These are phyloP conservation scores for Saturnispora zaruensis DNA, from an alignment of 805 yeast species.

Conservation along the genomic window DNA sequence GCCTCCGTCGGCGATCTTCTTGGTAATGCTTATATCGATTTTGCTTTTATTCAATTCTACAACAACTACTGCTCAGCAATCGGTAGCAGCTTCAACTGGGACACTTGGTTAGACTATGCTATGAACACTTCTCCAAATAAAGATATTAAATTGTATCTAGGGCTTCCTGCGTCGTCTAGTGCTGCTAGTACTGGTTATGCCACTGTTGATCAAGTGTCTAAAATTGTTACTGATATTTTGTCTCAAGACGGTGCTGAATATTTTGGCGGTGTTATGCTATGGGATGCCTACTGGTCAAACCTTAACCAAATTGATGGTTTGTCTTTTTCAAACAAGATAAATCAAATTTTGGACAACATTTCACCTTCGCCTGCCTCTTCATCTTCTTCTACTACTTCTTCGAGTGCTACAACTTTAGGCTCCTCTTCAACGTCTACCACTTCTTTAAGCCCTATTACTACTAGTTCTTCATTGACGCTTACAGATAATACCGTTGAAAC, in stretches of 20 bases:
- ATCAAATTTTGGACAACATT: conserved; percentile 10
- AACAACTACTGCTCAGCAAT: conserved; percentile 68
- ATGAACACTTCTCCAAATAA: conserved; percentile 50
- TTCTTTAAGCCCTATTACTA: conserved; percentile 9
- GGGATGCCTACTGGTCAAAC: conserved; percentile 55
- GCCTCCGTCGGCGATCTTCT: conserved; percentile 38
- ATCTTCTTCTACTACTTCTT: conserved; percentile 9
- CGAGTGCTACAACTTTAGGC: conserved; percentile 8
- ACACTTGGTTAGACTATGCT: conserved; percentile 67
- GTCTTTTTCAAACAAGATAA: conserved; percentile 12
- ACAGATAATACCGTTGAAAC: background rate
- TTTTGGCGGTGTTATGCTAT: conserved; percentile 69
- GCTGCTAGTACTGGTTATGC: conserved; percentile 55
- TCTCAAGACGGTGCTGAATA: conserved; percentile 26
- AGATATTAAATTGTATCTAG: conserved; percentile 61
- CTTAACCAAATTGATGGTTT: conserved; percentile 11
- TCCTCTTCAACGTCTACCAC: conserved; percentile 13
- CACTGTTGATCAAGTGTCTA: conserved; percentile 33
- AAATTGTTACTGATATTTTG: conserved; percentile 27
- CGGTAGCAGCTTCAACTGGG: conserved; percentile 43
- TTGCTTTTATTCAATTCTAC: conserved; percentile 81
- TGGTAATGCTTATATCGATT: conserved; percentile 56
- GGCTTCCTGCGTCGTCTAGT: conserved; percentile 51
- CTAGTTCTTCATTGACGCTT: conserved; percentile 1
- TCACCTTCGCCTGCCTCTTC: conserved; percentile 12